Evolutionary conservation across 2,329 filamentous ascomycete species (phyloP), one percentile per base, ranked within the genome.

Genomic region (Hymenoscyphus salicellus): DNA sequence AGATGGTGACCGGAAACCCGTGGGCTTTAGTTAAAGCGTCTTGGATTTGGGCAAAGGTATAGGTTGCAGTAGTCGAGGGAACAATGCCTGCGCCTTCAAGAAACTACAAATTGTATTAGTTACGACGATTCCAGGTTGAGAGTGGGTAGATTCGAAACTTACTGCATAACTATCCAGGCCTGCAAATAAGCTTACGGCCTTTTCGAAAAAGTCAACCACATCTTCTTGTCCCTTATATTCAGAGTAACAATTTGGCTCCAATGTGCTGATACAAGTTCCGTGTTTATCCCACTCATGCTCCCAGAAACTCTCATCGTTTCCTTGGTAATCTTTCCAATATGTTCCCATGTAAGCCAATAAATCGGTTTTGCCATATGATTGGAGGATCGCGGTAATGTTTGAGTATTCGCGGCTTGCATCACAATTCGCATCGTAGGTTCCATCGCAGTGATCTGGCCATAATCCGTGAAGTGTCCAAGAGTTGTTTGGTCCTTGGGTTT

Each of bases 211-310:
- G 73, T 89, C 87, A 16, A 86, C 83, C 0, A 87, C 86, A 71
- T 91, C 89, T 57, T 57, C 60, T 11, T 58, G 33, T 2, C 52
- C 55, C 63, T 80, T 76, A 75, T 90, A 89, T 7, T 23, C 38
- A 4, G 26, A 32, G 77, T 91, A 93, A 79, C 90, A 93, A 20
- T 77, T 76, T 0, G 89, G 84, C 57, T 87, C 81, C 10, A 92
- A 81, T 0, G 90, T 92, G 70, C 81, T 86, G 68, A 92, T 85
- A 77, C 89, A 92, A n/a, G 81, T 83, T 63, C 90, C 90, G 74
- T 93, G 90, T 75, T 91, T 92, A 69, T 81, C 79, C 86, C 87
- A 92, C 76, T 92, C 89, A 75, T 92, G 89, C 73, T 89, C 80
- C 89, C 89, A 92, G 70, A 92, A 85, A 11, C 77, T 78, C 70